Conservation (phyloP, 2,329 filamentous ascomycete genomes). For the Colletotrichum theobromicola region DNA sequence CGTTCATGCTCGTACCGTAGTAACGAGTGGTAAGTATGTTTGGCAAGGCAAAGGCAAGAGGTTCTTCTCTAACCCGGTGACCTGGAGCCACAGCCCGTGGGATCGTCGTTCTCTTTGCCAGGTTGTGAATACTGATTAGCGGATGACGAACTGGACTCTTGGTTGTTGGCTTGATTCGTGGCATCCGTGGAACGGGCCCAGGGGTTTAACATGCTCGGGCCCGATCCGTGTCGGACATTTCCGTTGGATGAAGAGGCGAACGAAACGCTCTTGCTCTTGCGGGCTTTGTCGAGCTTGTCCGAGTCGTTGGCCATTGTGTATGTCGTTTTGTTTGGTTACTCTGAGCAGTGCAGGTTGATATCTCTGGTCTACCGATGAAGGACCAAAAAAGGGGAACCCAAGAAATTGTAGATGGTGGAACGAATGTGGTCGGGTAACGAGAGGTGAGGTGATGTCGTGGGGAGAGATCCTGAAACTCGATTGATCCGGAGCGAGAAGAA, state of each 20-base stretch:
- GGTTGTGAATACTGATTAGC: background rate
- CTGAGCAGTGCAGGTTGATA: conserved; percentile 32
- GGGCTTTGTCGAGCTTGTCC: conserved; percentile 32
- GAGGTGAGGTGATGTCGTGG: conserved; percentile 25
- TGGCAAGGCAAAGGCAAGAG: conserved; percentile 10
- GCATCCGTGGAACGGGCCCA: no score
- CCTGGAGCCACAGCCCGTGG: no score
- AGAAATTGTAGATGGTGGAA: conserved; percentile 53
- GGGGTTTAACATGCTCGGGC: no score
- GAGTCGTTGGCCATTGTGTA: conserved; percentile 46
- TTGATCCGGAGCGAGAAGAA: conserved; percentile 20
- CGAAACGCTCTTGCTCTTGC: no score
- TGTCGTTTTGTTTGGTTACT: conserved; percentile 28
- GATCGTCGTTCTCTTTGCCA: background rate
- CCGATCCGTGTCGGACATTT: no score
- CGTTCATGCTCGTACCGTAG: conserved; percentile 2
- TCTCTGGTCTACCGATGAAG: conserved; percentile 33
- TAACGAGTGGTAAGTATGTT: background rate
- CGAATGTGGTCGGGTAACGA: conserved; percentile 40
- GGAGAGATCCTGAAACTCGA: conserved; percentile 27
- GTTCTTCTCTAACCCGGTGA: conserved; percentile 1
- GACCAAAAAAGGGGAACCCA: conserved; percentile 41
- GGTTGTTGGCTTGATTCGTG: background rate
- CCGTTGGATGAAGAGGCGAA: no score
- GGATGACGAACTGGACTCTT: background rate